Base-by-base conservation (phyloP, 2,329 filamentous ascomycete species). In the Colletotrichum coccodes region DNA sequence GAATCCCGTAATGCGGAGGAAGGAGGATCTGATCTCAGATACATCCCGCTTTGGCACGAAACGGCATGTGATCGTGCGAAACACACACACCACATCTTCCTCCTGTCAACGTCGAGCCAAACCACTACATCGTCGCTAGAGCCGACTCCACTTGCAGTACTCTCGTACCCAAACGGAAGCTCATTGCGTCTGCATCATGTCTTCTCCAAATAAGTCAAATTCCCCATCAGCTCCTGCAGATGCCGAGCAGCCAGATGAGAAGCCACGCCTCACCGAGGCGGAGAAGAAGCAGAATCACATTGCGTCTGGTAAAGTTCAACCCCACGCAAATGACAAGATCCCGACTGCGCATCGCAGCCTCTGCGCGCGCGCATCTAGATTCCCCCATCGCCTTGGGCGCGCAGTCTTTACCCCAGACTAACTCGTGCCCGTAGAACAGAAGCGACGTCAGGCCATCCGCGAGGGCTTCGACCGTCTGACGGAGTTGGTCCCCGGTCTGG, bases 401-500 rank as follows among this genome's bases (percentile, higher is more conserved):
- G 2, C n/a, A n/a, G n/a, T 68, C 56, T 40, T 70, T 74, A 4
- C 68, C 56, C 21, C 73, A 69, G 26, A 71, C 69, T 21, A 75
- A 44, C 65, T 73, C n/a, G 21, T 28, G 44, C 62, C 26, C 38
- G n/a, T 64, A 84, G 81, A 85, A 75, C 78, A 84, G 73, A 83
- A 86, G 72, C 78, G 83, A 42, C 77, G 83, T 34, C 78, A 83
- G 68, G 92, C 92, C 16, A 97, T 97, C 72, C 88, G 94, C 53
- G 90, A 93, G 67, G 93, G 92, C 64, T 97, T 97, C 78, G 94
- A 97, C 78, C 88, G 90, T 38, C 86, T 97, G 30, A 93, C 93
- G 18, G 88, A 91, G 60, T 86, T 97, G 36, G 93, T 97, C 1
- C 94, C 94, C 0, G 94, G 93, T 0, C 85, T 97, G 60, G 88